Evolutionary conservation across 768 basidiomycete genomes (phyloP), one percentile per base, ranked within the genome.

Genomic region (Aureoboletus auriporus): DNA sequence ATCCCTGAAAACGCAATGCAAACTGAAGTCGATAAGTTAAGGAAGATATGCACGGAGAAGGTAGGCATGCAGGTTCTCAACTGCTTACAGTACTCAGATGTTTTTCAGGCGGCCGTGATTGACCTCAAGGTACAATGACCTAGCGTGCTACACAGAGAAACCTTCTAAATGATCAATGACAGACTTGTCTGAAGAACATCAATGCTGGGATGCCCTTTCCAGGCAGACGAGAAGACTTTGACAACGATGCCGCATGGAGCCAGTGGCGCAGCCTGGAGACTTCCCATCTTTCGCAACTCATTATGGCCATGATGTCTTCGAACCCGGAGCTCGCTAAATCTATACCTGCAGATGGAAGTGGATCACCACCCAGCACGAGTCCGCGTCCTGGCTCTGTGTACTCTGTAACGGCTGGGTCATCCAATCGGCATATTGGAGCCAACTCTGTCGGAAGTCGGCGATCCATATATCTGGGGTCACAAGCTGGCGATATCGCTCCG

Each of bases 141-240:
- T 30, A 11, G 8, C 14, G 5, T 28, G 14, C 14, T 31, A 17
- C 35, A 14, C 28, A 47, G 33, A 27, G 6, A 14, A 9, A 14
- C 44, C 37, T 46, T 39, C 56, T 49, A 56, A 38, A 29, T n/a
- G 34, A 47, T 47, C 59, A 31, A 35, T 11, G 17, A 35, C 38
- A 63, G 89, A 89, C 87, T 31, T 93, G 89, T 62, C 72, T 97
- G 46, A 95, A 95, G 72, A 89, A 92, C 54, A 87, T 97, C 61
- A 89, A 86, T 46, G 84, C 87, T 12, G 87, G 90, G 23, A 75
- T 78, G 11, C 71, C 86, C 1, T 94, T 94, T 62, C 93, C 93
- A 1, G 91, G 89, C 16, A 79, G 85, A 43, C 76, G 87, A 54
- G 85, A 90, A 53, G 93, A 98, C 64, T 98, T 97, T 61, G 79